Percentiles rank a stretch among this genome's conserved stretches.
Conservation (phyloP, 345 rosid species). For the Brassica nigra region DNA sequence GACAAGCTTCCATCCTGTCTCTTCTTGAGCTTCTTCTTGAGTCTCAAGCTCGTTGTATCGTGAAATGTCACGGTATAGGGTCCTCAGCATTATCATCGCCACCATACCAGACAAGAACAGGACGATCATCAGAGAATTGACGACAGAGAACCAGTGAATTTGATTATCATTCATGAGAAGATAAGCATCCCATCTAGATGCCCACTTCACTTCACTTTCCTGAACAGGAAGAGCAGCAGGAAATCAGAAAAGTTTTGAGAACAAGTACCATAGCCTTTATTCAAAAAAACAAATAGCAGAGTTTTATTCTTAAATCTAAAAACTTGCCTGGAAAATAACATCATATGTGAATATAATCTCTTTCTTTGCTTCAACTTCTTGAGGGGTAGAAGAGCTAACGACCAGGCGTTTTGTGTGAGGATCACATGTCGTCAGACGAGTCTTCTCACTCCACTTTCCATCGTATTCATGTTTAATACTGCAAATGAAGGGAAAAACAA, state of each 20-base stretch:
- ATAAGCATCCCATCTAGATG: conserved; percentile 90
- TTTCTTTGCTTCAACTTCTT: conserved; percentile 78
- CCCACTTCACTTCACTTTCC: conserved; percentile 93
- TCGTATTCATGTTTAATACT: conserved; percentile 90
- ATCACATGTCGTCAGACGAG: conserved; percentile 83
- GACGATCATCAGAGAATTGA: conserved; percentile 85
- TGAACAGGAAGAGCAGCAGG: conserved; percentile 34
- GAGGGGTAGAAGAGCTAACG: conserved; percentile 83
- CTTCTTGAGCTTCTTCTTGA: conserved; percentile 90
- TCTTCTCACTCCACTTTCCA: conserved; percentile 70
- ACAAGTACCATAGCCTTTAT: not conserved
- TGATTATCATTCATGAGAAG: conserved; percentile 84
- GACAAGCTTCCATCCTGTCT: conserved; percentile 90
- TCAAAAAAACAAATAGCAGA: not conserved
- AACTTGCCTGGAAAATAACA: conserved; percentile 79
- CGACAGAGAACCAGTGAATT: conserved; percentile 85
- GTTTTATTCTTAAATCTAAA: not conserved
- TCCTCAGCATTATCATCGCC: conserved; percentile 89
- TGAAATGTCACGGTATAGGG: conserved; percentile 84
- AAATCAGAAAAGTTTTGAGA: conserved; percentile 10
- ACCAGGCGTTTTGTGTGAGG: conserved; percentile 78
- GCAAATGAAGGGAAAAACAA: conserved; percentile 16
- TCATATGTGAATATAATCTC: conserved; percentile 91
- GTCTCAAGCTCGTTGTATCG: conserved; percentile 84
- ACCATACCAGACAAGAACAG: conserved; percentile 88